A percentile compares a stretch with the other conserved stretches of the same genome.
Conservation (phyloP, 1,284 basidiomycete species). For the Leccinum fallax region DNA sequence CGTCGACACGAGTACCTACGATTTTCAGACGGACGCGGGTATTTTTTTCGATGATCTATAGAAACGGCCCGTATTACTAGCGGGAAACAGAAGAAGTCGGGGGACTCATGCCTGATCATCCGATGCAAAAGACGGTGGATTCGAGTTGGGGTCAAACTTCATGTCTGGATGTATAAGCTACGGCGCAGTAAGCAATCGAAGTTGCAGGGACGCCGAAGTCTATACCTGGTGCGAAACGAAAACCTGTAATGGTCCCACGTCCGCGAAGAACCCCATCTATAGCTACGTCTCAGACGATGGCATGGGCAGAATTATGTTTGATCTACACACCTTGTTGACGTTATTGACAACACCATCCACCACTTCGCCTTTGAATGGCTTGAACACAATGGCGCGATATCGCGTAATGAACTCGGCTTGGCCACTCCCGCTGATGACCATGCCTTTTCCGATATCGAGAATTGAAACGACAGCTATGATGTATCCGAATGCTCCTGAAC, state of each 20-base stretch:
- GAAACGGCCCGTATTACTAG: neutral
- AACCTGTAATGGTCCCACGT: constrained; percentile 90
- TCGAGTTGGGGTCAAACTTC: constrained; percentile 91
- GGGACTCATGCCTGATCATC: constrained; percentile 71
- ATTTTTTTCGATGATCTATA: constrained; percentile 89
- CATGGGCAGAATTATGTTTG: neutral
- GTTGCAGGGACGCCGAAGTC: constrained; percentile 23
- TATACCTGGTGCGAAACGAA: constrained; percentile 94
- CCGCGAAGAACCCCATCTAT: constrained; percentile 98
- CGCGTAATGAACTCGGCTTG: constrained; percentile 92
- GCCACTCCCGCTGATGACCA: constrained; percentile 90
- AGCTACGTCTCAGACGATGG: constrained; percentile 5
- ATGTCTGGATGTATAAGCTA: constrained; percentile 93
- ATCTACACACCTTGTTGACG: constrained; percentile 83
- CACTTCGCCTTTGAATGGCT: constrained; percentile 98
- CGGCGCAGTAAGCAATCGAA: constrained; percentile 19
- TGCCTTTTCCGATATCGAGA: constrained; percentile 87
- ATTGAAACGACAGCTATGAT: constrained; percentile 96
- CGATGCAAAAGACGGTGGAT: constrained; percentile 89
- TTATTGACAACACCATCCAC: constrained; percentile 96
- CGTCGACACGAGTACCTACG: constrained; percentile 95
- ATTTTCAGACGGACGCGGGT: constrained; percentile 93
- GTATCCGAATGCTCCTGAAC: constrained; percentile 94
- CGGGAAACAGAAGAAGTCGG: neutral
- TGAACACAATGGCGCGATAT: constrained; percentile 94